phyloP scores from a whole-genome alignment of 345 rosid genomes.

The Laguncularia racemosa region DNA sequence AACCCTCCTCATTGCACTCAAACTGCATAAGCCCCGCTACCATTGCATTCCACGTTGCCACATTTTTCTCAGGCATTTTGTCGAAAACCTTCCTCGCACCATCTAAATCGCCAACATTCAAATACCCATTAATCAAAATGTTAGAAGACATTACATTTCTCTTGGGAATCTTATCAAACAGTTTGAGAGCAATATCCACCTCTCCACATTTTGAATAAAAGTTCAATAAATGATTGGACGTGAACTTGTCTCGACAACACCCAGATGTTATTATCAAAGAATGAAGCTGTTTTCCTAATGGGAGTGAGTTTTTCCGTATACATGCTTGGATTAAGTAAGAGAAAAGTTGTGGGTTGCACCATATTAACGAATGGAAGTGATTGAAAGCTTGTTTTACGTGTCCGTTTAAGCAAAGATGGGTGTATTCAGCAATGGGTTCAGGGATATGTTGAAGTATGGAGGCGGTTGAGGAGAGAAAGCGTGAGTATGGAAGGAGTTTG shows the following conservation, averaged over 20 bases:
- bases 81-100: constrained; percentile 59
- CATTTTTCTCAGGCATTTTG: constrained; percentile 51
- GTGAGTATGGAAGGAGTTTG: not conserved
- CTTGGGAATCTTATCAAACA: constrained; percentile 40
- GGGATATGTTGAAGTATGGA: constrained; percentile 7
- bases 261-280: constrained; percentile 59
- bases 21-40: constrained; percentile 61
- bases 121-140: constrained; percentile 51
- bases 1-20: constrained; percentile 49
- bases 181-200: constrained; percentile 24
- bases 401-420: constrained; percentile 43
- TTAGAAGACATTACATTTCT: constrained; percentile 74
- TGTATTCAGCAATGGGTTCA: constrained; percentile 19
- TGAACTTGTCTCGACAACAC: constrained; percentile 48
- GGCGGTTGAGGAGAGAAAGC: constrained; percentile 19
- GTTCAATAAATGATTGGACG: constrained; percentile 63
- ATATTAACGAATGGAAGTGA: constrained; percentile 35
- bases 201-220: constrained; percentile 65
- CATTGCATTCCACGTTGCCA: constrained; percentile 65
- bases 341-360: constrained; percentile 47
- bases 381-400: constrained; percentile 49
- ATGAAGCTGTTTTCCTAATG: constrained; percentile 58
- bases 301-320: constrained; percentile 36
- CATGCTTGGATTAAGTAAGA: constrained; percentile 47
- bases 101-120: constrained; percentile 34